Evolutionary conservation across 768 basidiomycete genomes (phyloP).

Genomic region (Punctularia strigosozonata): DNA sequence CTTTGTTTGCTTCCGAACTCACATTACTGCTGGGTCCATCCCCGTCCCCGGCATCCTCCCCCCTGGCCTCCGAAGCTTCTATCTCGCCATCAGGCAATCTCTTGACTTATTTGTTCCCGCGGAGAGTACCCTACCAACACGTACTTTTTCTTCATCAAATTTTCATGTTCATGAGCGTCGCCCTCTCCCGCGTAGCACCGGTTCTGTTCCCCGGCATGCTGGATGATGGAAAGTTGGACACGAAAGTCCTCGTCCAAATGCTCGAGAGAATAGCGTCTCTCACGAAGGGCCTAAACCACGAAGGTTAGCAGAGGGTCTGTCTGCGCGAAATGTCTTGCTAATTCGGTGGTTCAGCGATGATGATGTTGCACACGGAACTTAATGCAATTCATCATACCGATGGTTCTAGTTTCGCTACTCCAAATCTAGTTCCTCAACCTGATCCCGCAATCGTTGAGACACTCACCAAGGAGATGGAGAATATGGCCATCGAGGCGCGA

Average conservation of each 20-base stretch:
- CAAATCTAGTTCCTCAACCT: conserved; percentile 21
- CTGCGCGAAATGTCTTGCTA: no score
- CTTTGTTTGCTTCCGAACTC: conserved; percentile 50
- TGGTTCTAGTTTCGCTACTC: no score
- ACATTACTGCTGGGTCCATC: conserved; percentile 52
- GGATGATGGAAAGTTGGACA: no score
- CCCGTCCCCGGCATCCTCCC: conserved; percentile 19
- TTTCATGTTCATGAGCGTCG: conserved; percentile 64
- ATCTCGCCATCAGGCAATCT: conserved; percentile 12
- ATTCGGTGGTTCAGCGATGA: no score
- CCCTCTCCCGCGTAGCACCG: conserved; percentile 59
- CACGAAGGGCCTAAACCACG: conserved; percentile 36
- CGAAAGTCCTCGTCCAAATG: no score
- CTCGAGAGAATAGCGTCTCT: conserved; percentile 32
- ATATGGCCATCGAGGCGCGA: conserved; percentile 51
- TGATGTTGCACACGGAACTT: conserved; percentile 16
- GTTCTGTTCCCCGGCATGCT: conserved; percentile 41
- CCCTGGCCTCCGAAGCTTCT: conserved; percentile 12
- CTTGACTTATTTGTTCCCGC: conserved; percentile 39
- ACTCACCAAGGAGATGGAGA: conserved; percentile 48
- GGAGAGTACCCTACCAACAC: conserved; percentile 65
- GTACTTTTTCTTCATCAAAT: conserved; percentile 66
- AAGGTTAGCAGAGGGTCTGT: no score
- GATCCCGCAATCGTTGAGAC: conserved; percentile 25
- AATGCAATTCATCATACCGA: no score